A percentile compares a stretch with the other conserved stretches of the same genome.
Evolutionary conservation across 2,329 filamentous ascomycete species (phyloP).

Genomic region (Sporothrix dimorphospora): DNA sequence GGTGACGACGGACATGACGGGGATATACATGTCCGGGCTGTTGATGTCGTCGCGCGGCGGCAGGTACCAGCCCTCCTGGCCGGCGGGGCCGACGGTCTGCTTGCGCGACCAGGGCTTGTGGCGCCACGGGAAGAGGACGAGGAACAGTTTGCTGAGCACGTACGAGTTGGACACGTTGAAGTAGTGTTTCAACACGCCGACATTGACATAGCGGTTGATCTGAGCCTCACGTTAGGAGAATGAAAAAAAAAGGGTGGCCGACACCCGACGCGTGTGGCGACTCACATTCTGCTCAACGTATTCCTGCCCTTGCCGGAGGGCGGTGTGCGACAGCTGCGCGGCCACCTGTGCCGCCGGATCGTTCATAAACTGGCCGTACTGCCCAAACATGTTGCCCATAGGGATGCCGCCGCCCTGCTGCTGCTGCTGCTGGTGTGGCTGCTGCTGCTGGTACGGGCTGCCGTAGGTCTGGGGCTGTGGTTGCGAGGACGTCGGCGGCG

Average conservation of each 20-base stretch:
- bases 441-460: slow-evolving; percentile 75
- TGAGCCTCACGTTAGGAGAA: slow-evolving; percentile 35
- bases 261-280: not conserved
- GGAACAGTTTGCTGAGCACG: slow-evolving; percentile 87
- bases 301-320: slow-evolving; percentile 88
- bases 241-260: not conserved
- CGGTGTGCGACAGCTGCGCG: slow-evolving; percentile 89
- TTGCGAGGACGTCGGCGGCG: slow-evolving; percentile 71
- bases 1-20: slow-evolving; percentile 95
- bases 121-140: slow-evolving; percentile 96
- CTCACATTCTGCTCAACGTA: slow-evolving; percentile 91
- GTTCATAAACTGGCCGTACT: slow-evolving; percentile 91
- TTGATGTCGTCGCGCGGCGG: slow-evolving; percentile 95
- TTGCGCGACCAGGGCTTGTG: slow-evolving; percentile 97
- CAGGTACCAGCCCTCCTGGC: slow-evolving; percentile 77
- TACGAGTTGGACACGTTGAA: slow-evolving; percentile 99
- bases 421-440: slow-evolving; percentile 57
- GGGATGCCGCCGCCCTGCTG: slow-evolving; percentile 46
- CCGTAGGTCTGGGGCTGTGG: slow-evolving; percentile 67
- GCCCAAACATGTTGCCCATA: slow-evolving; percentile 62
- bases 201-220: slow-evolving; percentile 78
- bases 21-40: slow-evolving; percentile 99
- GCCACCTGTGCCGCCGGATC: slow-evolving; percentile 95
- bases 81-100: slow-evolving; percentile 71
- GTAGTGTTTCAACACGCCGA: slow-evolving; percentile 92